Evolutionary conservation across 192 early-diverging fungal genomes (phyloP), one percentile per base, ranked within the genome.

Genomic region (Backusella psychrophila): DNA sequence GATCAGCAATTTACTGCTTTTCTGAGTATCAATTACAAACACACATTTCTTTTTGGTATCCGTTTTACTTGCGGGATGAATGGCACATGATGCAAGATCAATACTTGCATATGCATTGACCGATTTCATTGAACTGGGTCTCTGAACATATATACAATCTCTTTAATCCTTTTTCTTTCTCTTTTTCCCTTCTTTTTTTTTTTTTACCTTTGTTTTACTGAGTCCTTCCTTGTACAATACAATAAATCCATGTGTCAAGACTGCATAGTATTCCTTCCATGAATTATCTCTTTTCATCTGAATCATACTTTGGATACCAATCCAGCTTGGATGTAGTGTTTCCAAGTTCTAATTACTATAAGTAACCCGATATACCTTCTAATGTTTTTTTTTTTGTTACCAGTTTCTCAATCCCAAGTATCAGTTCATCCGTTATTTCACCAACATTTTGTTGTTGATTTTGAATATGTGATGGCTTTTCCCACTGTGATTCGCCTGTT

Each of bases 401-500:
- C 29, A 38, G 7, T 23, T 72, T 23, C 34, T 23, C 15, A 17
- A 74, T 14, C 12, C 29, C 63, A 19, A 38, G 29, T 14, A 34
- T 8, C 1, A 46, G 9, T 4, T 59, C 41, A 19, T 11, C 52
- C 6, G n/a, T 66, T 35, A 36, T 56, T 21, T 66, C 35, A 1
- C 38, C 33, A 1, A 49, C 29, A 8, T 15, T 44, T 12, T 33
- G 31, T 5, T 41, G 68, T 69, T 23, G 34, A 2, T 69, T 15
- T 21, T 23, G 35, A 9, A 29, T 63, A 4, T 26, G 26, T 19
- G 39, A 36, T 33, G 87, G 88, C 26, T 70, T 72, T 66, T 89
- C 83, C 88, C 88, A 89, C 14, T 77, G 74, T 3, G 88, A 82
- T 68, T 86, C 81, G 11, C 86, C 85, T 4, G 88, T 87, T 1